Evolutionary conservation across 2,329 filamentous ascomycete species (phyloP), one percentile per base, ranked within the genome.

Genomic region (Lomentospora prolificans): DNA sequence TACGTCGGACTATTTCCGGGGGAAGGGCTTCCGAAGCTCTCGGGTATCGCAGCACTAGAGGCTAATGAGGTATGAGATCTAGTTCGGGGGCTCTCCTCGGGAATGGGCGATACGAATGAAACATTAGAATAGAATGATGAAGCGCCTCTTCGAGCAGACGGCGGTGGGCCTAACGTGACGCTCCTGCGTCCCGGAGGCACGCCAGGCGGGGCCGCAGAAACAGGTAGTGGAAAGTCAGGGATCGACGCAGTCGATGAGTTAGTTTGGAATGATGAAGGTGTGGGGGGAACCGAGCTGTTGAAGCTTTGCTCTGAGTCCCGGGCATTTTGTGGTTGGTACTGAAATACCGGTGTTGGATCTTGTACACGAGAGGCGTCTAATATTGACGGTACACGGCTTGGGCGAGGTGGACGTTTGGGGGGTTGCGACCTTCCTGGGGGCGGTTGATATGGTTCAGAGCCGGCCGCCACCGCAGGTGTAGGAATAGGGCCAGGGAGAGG

Each of bases 81-180:
- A 3, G 76, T 72, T 24, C 77, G 73, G 0, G 80, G 76, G 59
- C 77, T 80, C 64, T 90, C 87, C 66, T 90, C 87, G 0, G 84
- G 85, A 55, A 91, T 90, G 0, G 87, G 86, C 0, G 87, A 87
- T 25, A 90, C 85, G 58, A 78, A 85, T 0, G 85, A 87, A 10
- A 75, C 70, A 60, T 77, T 80, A 2, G 85, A 86, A 62, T 86
- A 85, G 58, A 84, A 85, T 0, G 82, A 83, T 0, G 82, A 85
- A 27, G 75, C 77, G 1, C 81, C 82, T 61, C 82, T 72, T 61
- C 82, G 75, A 3, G 80, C 74, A 10, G 77, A 81, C 2, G 82
- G 82, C 0, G 82, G 82, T 17, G 82, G 82, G 2, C 82, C 81
- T 10, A 84, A 65, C 52, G 72, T 78, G 12, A 77, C 72, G 59